Evolutionary conservation across 768 basidiomycete genomes (phyloP), one percentile per base, ranked within the genome.

Genomic region (Fibroporia radiculosa): DNA sequence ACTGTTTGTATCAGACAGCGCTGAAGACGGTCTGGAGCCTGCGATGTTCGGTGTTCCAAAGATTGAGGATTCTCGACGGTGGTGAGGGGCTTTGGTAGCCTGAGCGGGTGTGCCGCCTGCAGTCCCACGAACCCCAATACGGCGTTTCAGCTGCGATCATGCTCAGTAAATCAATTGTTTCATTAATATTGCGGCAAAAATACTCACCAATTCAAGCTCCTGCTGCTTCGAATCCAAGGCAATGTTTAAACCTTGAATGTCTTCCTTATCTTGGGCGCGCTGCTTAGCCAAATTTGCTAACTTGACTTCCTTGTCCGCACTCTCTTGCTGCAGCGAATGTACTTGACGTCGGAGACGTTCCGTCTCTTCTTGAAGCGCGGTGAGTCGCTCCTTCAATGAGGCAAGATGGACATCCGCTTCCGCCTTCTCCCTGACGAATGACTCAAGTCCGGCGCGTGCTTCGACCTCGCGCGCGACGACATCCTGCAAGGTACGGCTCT

Each of bases 201-300:
- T 33, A 71, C 78, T 42, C 48, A 96, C 93, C 62, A 93, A 59
- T 59, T 95, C 91, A 29, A 96, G 67, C 61, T 95, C 93, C 61
- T 93, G 91, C 56, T 96, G 93, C 65, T 96, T 96, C 20, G 90
- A 82, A 62, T 93, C 90, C 43, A 96, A 65, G 0, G 92, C 93
- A 27, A 93, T 91, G 55, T 95, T 93, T 54, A 95, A 65, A n/a
- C 87, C 84, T 38, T 75, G 64, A 18, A 85, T 61, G 62, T 95
- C 92, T 33, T 92, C 84, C 61, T 83, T 81, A 49, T 84, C 75
- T 56, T 80, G 70, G 0, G 68, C 67, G 29, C 75, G 69, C 54
- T 82, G 72, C 64, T 86, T 88, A 49, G 71, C 73, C 41, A 89
- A 62, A 54, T 86, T 82, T 12, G 79, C 67, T 32, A 93, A 73